Conservation (phyloP, 805 yeast genomes). For the Candida nitratophila region DNA sequence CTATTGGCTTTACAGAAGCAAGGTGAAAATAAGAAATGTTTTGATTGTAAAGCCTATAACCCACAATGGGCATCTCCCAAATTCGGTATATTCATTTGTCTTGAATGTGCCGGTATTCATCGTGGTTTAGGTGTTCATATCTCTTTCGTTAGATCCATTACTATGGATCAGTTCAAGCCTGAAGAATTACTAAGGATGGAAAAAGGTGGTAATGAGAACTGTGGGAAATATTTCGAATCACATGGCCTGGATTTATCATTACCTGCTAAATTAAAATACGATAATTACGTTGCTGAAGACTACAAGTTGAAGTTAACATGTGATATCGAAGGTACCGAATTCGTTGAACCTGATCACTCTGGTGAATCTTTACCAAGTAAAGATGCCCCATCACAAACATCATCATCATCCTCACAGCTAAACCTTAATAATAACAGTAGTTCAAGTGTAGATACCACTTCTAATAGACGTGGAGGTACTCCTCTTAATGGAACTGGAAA, state of each 20-base stretch:
- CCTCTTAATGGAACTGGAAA: neutral
- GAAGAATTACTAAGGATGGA: constrained; percentile 91
- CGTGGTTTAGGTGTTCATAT: constrained; percentile 95
- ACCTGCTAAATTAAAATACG: constrained; percentile 71
- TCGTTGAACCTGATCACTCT: constrained; percentile 56
- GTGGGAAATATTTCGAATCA: constrained; percentile 56
- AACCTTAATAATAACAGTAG: constrained; percentile 3
- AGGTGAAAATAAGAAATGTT: constrained; percentile 81
- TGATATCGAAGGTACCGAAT: constrained; percentile 64
- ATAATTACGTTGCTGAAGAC: constrained; percentile 90
- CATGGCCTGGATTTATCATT: constrained; percentile 64
- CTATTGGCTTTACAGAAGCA: constrained; percentile 68
- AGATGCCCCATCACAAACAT: neutral
- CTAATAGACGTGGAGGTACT: neutral
- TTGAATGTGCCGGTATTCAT: constrained; percentile 97
- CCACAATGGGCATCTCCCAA: constrained; percentile 99
- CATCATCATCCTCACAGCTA: neutral
- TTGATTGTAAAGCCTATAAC: constrained; percentile 91
- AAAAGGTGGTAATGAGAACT: constrained; percentile 81
- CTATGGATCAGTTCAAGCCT: constrained; percentile 97
- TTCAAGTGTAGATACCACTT: neutral
- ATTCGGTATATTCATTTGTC: constrained; percentile 93
- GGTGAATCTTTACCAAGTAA: constrained; percentile 34
- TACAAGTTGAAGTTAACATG: constrained; percentile 79
- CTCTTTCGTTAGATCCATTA: constrained; percentile 91